Evolutionary conservation across 2,329 filamentous ascomycete genomes (phyloP), one percentile per base, ranked within the genome.

Genomic region (Exutisphaerella laricina): DNA sequence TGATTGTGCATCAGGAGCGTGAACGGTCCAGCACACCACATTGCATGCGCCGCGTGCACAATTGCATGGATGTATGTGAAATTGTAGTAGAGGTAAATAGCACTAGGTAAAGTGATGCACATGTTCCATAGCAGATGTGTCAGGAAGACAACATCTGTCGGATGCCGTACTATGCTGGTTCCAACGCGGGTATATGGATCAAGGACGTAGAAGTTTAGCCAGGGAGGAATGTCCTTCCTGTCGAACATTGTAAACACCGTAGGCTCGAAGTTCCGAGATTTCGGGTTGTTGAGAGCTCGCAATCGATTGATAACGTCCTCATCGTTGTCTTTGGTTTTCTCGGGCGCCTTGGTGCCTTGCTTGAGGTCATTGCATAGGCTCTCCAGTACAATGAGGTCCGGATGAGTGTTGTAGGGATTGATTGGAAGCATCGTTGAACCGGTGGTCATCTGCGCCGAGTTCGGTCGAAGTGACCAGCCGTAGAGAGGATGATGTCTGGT

Each of bases 1-100:
- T 89, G 85, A 58, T 89, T 84, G 57, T 89, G 85, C 74, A 85
- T 84, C 76, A 89, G 79, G 23, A 89, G 70, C 0, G 84, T 89
- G 65, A 87, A 89, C 1, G 81, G 71, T 6, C 84, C 85, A 41
- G 80, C 77, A 58, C 81, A 88, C 58, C 73, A 84, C 18, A 75
- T 64, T 56, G 84, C 78, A 70, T 86, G 79, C 5, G 75, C 55
- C 40, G 73, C 69, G 57, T 89, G 85, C 17, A 80, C 52, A 13
- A 85, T 53, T 6, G 74, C 85, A 61, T 88, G 85, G 25, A 74
- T 52, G 66, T 77, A 85, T 6, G 72, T 74, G 64, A 88, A 89
- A 56, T 72, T 68, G 53, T 73, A 70, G 62, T 78, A 85, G 9
- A 89, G 70, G 41, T 74, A 71, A 5, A 80, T 46, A 0, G 82